Evolutionary conservation across 306 rosid genomes (phyloP).

Genomic region (Luffa acutangula): DNA sequence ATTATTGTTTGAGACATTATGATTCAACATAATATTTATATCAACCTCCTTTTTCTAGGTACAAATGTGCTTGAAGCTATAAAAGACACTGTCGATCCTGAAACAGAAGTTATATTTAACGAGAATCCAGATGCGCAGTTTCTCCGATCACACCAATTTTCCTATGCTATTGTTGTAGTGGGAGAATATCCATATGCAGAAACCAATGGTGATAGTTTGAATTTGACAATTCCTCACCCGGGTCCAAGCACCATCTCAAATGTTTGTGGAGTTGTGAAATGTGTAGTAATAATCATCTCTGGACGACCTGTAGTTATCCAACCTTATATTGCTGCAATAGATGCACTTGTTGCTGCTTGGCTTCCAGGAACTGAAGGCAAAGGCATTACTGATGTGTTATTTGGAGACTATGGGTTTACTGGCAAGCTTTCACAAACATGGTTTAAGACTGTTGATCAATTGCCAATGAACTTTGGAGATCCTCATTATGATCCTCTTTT

Average conservation of each 20-base stretch:
- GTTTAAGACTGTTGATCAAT: not conserved
- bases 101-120: not conserved
- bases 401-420: not conserved
- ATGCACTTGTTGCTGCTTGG: not conserved
- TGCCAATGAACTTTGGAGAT: not conserved
- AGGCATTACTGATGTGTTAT: not conserved
- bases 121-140: constrained; percentile 17
- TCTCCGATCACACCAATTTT: constrained; percentile 5
- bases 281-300: not conserved
- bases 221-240: not conserved
- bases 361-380: not conserved
- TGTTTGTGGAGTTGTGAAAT: not conserved
- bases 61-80: not conserved
- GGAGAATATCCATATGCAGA: constrained; percentile 34
- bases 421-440: not conserved
- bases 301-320: not conserved
- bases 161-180: constrained; percentile 25
- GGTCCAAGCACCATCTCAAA: not conserved
- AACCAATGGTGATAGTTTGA: constrained; percentile 5
- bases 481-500: not conserved
- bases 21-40: too few species aligned
- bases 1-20: not conserved
- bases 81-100: not conserved
- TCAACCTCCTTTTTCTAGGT: not conserved
- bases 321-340: not conserved